Conservation (phyloP, 192 early-diverging fungal genomes). For the Backusella westeae region DNA sequence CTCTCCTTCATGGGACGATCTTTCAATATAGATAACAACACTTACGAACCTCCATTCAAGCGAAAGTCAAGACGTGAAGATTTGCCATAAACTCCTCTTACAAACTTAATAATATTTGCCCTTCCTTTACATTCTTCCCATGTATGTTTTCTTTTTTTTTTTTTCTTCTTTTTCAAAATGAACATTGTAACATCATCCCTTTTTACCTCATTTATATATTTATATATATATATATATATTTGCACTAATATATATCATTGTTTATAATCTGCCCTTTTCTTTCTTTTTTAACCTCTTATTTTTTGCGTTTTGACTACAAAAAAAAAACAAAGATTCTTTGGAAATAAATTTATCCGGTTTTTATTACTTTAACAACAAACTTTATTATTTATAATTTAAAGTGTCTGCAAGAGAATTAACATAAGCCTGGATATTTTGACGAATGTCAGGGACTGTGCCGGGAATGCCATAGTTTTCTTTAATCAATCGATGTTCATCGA, state of each 20-base stretch:
- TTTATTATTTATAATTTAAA: background rate
- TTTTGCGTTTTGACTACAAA: no score
- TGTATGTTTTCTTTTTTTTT: background rate
- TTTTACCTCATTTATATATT: slow-evolving; percentile 3
- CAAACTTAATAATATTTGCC: background rate
- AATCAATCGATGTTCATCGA: slow-evolving; percentile 25
- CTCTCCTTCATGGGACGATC: slow-evolving; percentile 36
- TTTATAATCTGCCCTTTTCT: background rate
- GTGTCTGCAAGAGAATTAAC: background rate
- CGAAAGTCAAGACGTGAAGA: slow-evolving; percentile 24
- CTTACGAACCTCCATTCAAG: slow-evolving; percentile 34
- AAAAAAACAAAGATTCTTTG: background rate
- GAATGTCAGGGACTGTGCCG: background rate
- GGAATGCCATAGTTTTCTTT: slow-evolving; percentile 20
- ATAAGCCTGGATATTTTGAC: background rate
- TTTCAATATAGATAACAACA: slow-evolving; percentile 15
- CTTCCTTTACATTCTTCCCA: no score
- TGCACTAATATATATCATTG: background rate
- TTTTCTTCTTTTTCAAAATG: no score
- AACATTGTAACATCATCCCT: slow-evolving; percentile 13
- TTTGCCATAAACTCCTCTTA: background rate
- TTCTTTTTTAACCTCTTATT: background rate
- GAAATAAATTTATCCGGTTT: background rate
- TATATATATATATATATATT: no score
- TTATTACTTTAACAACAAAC: background rate